Percentiles rank a stretch among this genome's conserved stretches.
phyloP scores from a whole-genome alignment of 176 grass and related monocot genomes.

The Avena insularis region DNA sequence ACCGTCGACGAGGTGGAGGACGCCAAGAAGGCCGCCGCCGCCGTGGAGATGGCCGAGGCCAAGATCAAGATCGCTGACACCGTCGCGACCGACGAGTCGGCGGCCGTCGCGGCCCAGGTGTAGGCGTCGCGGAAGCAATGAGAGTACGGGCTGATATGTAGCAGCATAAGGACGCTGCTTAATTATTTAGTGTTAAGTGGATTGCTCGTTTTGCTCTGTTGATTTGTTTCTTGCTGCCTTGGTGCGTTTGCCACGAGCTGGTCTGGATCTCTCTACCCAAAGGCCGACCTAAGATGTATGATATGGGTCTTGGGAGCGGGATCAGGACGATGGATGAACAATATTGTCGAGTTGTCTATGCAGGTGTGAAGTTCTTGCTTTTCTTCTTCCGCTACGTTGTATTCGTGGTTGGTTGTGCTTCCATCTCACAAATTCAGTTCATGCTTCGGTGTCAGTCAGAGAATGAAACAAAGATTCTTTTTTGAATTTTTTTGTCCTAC shows the following conservation, averaged over 20 bases:
- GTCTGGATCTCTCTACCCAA: neutral
- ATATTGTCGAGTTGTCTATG: neutral
- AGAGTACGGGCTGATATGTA: neutral
- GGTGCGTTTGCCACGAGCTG: neutral
- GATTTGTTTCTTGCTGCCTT: slow-evolving; percentile 18
- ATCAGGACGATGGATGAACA: neutral
- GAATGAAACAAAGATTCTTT: too few relatives aligned
- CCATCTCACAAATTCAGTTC: neutral
- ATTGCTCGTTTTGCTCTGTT: neutral
- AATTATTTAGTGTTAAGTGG: neutral
- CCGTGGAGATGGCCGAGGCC: slow-evolving; percentile 51
- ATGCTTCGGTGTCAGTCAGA: too few relatives aligned
- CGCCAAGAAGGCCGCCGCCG: slow-evolving; percentile 44
- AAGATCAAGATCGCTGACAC: slow-evolving; percentile 46
- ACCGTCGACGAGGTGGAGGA: slow-evolving; percentile 52
- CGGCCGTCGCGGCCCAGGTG: slow-evolving; percentile 45
- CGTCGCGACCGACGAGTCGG: slow-evolving; percentile 3
- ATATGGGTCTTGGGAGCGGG: neutral
- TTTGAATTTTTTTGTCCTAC: too few relatives aligned
- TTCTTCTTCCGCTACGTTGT: too few relatives aligned
- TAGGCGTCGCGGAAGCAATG: slow-evolving; percentile 28
- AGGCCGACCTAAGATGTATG: slow-evolving; percentile 20
- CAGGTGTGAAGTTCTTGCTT: neutral
- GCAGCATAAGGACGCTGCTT: slow-evolving; percentile 15
- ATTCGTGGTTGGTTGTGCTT: neutral